These are phyloP conservation scores for Teunomyces pallodes DNA, from an alignment of 805 yeast species.

Conservation along the genomic window DNA sequence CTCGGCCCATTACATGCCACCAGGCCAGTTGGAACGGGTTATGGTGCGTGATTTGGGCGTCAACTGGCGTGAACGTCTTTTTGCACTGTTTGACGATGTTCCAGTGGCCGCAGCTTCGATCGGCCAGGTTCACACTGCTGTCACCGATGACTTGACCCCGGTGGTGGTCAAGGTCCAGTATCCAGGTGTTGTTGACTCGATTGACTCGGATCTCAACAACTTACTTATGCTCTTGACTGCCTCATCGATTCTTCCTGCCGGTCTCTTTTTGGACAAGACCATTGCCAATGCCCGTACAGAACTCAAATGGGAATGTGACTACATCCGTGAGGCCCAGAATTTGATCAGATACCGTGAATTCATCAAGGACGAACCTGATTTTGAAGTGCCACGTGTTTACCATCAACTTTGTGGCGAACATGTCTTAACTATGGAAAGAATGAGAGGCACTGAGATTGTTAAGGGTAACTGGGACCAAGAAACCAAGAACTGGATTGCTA, in stretches of 20 bases:
- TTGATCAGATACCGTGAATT: constrained; percentile 66
- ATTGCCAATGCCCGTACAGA: constrained; percentile 91
- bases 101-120: constrained; percentile 98
- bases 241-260: constrained; percentile 82
- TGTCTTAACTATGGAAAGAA: constrained; percentile 84
- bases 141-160: constrained; percentile 57
- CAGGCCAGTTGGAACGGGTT: constrained; percentile 76
- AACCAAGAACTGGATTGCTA: constrained; percentile 76
- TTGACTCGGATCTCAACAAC: constrained; percentile 91
- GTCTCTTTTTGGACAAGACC: constrained; percentile 86
- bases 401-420: constrained; percentile 76
- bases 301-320: constrained; percentile 97
- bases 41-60: constrained; percentile 72
- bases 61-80: constrained; percentile 68
- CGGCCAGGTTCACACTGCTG: constrained; percentile 93
- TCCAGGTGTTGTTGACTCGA: constrained; percentile 92
- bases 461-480: constrained; percentile 75
- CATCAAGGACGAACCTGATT: constrained; percentile 52
- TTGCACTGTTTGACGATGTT: constrained; percentile 72
- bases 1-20: constrained; percentile 96
- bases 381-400: constrained; percentile 78
- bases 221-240: constrained; percentile 80
- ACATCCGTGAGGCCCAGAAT: constrained; percentile 80
- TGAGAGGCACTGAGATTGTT: constrained; percentile 80
- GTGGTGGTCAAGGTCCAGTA: constrained; percentile 96